These are phyloP conservation scores for Symbiodinium pilosum DNA, from an alignment of 73 alveolate species.

Conservation along the genomic window DNA sequence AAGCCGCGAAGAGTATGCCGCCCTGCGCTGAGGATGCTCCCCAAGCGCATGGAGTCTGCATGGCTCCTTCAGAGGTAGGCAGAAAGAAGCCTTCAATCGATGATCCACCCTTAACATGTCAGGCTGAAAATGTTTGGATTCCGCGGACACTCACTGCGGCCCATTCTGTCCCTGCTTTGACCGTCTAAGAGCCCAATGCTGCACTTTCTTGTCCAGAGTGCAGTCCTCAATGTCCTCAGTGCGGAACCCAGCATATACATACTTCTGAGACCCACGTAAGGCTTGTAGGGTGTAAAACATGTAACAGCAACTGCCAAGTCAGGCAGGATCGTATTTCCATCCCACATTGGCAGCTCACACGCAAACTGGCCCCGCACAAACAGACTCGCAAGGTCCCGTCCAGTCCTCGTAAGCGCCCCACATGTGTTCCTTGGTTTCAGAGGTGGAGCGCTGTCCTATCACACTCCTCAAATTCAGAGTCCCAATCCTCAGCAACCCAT, in stretches of 20 bases:
- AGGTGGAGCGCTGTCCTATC: not conserved
- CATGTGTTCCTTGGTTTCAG: slow-evolving; percentile 4
- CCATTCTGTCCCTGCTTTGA: too few species aligned
- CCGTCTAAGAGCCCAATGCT: too few species aligned
- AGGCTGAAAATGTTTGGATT: too few species aligned
- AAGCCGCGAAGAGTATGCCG: not conserved
- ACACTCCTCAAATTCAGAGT: not conserved
- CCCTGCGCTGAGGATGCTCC: not conserved
- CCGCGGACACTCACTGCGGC: too few species aligned
- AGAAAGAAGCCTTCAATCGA: too few species aligned
- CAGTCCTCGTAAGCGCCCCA: not conserved
- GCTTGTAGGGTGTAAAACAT: not conserved
- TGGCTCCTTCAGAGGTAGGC: not conserved
- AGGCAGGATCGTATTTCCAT: too few species aligned
- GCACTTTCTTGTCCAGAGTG: too few species aligned
- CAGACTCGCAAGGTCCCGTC: too few species aligned
- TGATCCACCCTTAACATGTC: too few species aligned
- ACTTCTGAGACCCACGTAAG: not conserved
- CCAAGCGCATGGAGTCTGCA: not conserved
- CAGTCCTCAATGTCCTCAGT: not conserved
- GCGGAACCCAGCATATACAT: not conserved
- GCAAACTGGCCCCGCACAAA: too few species aligned
- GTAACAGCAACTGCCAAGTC: too few species aligned
- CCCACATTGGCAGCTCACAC: too few species aligned
- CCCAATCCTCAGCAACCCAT: not conserved